phyloP scores from a whole-genome alignment of 1,284 basidiomycete genomes.

The Microbotryum scabiosae region DNA sequence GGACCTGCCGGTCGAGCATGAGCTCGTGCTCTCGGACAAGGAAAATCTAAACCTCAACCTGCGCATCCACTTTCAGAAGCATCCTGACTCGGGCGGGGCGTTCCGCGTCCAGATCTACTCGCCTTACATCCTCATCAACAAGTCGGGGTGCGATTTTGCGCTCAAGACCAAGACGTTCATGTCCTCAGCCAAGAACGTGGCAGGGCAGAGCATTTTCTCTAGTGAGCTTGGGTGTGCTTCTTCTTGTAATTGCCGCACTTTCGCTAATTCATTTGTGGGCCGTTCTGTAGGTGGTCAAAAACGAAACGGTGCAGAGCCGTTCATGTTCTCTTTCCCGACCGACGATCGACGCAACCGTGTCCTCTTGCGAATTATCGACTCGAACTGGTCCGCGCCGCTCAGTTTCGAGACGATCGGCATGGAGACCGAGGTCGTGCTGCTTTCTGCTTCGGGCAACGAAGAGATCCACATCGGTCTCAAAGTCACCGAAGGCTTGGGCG shows the following conservation, averaged over 20 bases:
- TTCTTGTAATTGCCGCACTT: not conserved
- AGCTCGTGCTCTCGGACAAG: conserved; percentile 64
- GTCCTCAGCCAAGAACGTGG: conserved; percentile 67
- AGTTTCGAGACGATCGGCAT: conserved; percentile 86
- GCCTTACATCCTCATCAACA: conserved; percentile 89
- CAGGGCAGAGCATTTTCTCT: conserved; percentile 56
- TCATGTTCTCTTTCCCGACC: conserved; percentile 73
- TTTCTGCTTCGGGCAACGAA: conserved; percentile 59
- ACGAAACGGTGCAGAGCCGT: conserved; percentile 38
- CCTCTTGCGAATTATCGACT: conserved; percentile 74
- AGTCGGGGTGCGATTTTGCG: conserved; percentile 77
- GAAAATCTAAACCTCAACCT: conserved; percentile 72
- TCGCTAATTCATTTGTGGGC: conserved; percentile 4
- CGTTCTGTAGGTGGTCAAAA: conserved; percentile 43
- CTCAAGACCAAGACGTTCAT: conserved; percentile 67
- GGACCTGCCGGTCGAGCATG: conserved; percentile 75
- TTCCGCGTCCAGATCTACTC: conserved; percentile 96
- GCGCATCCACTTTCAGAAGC: conserved; percentile 75
- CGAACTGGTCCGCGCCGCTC: conserved; percentile 79
- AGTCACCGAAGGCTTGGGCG: conserved; percentile 86
- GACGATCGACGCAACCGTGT: conserved; percentile 74
- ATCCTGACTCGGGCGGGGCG: conserved; percentile 89
- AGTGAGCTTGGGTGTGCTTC: not conserved
- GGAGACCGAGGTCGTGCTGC: conserved; percentile 73
- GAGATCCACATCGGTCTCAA: conserved; percentile 83